phyloP scores from a whole-genome alignment of 176 grass and related monocot genomes.

The Paspalum vaginatum region DNA sequence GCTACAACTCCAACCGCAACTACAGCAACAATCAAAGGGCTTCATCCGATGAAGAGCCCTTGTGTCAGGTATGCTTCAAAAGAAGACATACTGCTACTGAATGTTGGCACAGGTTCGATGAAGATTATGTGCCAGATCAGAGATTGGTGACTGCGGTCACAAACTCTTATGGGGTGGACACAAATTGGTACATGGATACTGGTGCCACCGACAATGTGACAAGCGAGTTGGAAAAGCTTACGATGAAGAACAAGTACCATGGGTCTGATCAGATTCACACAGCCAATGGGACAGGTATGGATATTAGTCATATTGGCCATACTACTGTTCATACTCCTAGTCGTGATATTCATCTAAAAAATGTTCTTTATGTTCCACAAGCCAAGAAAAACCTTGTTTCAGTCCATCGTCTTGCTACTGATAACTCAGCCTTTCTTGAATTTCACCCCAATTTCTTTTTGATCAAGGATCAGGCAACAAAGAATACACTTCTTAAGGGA shows the following conservation, averaged over 20 bases:
- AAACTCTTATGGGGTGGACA: not conserved
- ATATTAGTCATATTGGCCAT: not conserved
- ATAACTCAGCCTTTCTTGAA: not conserved
- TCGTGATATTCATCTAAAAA: not conserved
- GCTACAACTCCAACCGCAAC: not conserved
- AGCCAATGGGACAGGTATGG: not conserved
- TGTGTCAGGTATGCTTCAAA: no score
- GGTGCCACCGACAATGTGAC: not conserved
- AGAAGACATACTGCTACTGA: no score
- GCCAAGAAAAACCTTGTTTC: no score
- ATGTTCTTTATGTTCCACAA: not conserved
- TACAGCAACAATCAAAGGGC: not conserved
- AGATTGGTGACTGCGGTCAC: not conserved
- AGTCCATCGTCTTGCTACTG: not conserved
- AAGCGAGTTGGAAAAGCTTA: not conserved
- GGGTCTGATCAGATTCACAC: not conserved
- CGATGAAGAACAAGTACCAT: not conserved
- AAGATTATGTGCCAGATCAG: not conserved
- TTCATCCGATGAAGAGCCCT: not conserved
- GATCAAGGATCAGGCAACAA: no score
- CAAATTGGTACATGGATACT: not conserved
- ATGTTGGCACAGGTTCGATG: not conserved
- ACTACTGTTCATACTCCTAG: not conserved
- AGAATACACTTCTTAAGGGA: no score
- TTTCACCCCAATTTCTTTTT: no score